phyloP scores from a whole-genome alignment of 192 early-diverging fungal species.

The Rhizoclosmatium sp. region DNA sequence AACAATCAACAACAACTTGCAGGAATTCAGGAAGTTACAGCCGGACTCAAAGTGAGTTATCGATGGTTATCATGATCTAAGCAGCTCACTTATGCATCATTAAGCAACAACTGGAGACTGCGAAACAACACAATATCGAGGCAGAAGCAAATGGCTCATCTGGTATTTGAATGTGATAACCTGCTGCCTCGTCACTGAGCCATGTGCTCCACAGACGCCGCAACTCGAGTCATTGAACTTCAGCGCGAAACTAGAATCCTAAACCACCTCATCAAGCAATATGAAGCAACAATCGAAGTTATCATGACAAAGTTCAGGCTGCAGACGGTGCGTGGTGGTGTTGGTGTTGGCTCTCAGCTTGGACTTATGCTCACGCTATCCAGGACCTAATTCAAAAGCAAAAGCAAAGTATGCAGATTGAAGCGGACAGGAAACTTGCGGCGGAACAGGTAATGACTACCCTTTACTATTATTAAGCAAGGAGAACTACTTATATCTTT shows the following conservation, averaged over 20 bases:
- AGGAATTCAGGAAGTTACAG: constrained; percentile 20
- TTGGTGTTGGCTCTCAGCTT: neutral
- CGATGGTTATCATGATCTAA: neutral
- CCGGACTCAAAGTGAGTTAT: constrained; percentile 17
- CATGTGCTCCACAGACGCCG: constrained; percentile 34
- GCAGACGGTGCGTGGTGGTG: constrained; percentile 49
- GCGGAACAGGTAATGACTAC: constrained; percentile 44
- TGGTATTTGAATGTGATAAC: neutral
- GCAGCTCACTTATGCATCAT: neutral
- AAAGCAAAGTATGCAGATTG: constrained; percentile 45
- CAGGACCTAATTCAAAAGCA: constrained; percentile 55
- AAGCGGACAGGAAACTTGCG: constrained; percentile 41
- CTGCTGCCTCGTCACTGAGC: neutral
- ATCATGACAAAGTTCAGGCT: constrained; percentile 60
- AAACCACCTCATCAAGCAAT: constrained; percentile 58
- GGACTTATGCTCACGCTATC: neutral
- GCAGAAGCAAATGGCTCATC: constrained; percentile 27
- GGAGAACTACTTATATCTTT: neutral
- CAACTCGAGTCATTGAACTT: constrained; percentile 46
- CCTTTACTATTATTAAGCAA: neutral
- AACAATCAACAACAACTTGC: constrained; percentile 32
- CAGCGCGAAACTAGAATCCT: constrained; percentile 58
- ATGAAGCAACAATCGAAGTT: constrained; percentile 62
- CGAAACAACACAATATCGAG: constrained; percentile 17
- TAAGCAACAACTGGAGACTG: constrained; percentile 26